Base-by-base conservation (phyloP, 2,329 filamentous ascomycete genomes). In the Rhynchosporium agropyri region DNA sequence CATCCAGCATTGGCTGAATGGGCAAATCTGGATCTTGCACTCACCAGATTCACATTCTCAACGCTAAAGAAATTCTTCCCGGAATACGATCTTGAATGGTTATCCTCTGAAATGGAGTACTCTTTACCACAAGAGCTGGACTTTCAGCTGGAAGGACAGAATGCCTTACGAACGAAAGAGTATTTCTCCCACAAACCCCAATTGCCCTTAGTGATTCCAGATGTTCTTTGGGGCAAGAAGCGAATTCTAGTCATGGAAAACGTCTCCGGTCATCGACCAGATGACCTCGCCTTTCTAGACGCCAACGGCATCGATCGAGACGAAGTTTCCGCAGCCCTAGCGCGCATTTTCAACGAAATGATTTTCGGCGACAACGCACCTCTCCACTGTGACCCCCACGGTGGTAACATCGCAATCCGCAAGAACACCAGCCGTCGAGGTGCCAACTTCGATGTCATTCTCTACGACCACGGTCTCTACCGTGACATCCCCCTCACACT, bases 321-420 rank as follows among this genome's bases (percentile, higher is more conserved):
- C 73, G 94, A 98, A 76, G 95, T 99, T 4, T 96, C 93, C 0
- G 93, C 94, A 1, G 90, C 92, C 0, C 81, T 99, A 3, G 89
- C 95, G 0, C 87, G 89, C 63, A 92, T 99, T 63, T 99, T 99
- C 83, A 99, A 99, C 80, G 93, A 98, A 75, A 99, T 99, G 95
- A 97, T 99, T 69, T 99, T 99, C 69, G 93, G 94, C 55, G 85
- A 88, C 58, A 84, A 89, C 63, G 94, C 94, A 0, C 92, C 95
- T 0, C 79, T 99, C 45, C 95, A 99, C 78, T 99, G 95, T 77
- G 95, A 99, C 74, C 95, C 95, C 0, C 95, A 99, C 73, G 95
- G 93, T 54, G 95, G 95, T 51, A 99, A 99, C 73, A 89, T 99
- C 61, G 93, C 95, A 28, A 92, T 99, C 65, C 88, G 93, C 48